Evolutionary conservation across 2,329 filamentous ascomycete genomes (phyloP).

Genomic region (Plectosphaerella sp.): DNA sequence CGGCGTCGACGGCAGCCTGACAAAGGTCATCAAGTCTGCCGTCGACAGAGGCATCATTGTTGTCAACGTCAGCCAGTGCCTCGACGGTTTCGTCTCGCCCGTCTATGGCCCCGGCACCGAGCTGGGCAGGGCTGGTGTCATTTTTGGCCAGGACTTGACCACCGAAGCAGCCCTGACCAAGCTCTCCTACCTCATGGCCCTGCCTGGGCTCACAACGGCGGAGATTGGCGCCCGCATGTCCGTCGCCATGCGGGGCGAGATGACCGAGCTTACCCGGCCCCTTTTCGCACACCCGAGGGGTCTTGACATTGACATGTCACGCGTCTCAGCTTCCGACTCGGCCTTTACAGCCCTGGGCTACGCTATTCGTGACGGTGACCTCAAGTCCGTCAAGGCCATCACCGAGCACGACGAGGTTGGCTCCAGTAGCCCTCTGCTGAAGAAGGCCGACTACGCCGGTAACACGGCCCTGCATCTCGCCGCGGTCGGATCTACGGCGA

Average conservation of each 20-base stretch:
- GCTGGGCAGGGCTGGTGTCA: constrained; percentile 77
- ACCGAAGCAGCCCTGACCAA: constrained; percentile 90
- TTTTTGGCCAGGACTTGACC: constrained; percentile 85
- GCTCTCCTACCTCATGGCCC: constrained; percentile 76
- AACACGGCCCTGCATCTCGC: constrained; percentile 66
- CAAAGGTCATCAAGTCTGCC: constrained; percentile 70
- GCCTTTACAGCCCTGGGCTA: constrained; percentile 76
- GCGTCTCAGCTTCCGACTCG: constrained; percentile 46
- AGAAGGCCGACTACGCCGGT: constrained; percentile 74
- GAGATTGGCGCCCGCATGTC: constrained; percentile 71
- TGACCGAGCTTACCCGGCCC: constrained; percentile 70
- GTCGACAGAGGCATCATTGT: constrained; percentile 79
- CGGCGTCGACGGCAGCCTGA: constrained; percentile 74
- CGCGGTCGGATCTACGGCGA: constrained; percentile 49
- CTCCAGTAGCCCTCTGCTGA: constrained; percentile 55
- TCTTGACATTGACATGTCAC: constrained; percentile 34
- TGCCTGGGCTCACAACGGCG: constrained; percentile 55
- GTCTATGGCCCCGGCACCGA: constrained; percentile 75
- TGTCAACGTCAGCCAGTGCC: constrained; percentile 89
- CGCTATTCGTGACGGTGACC: constrained; percentile 69
- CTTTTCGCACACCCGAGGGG: constrained; percentile 71
- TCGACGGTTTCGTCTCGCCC: constrained; percentile 70
- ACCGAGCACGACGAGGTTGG: constrained; percentile 56
- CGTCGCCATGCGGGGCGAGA: constrained; percentile 73
- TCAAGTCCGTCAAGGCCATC: constrained; percentile 61